Evolutionary conservation across 805 yeast genomes (phyloP), one percentile per base, ranked within the genome.

Genomic region (Schwanniomyces sp.): DNA sequence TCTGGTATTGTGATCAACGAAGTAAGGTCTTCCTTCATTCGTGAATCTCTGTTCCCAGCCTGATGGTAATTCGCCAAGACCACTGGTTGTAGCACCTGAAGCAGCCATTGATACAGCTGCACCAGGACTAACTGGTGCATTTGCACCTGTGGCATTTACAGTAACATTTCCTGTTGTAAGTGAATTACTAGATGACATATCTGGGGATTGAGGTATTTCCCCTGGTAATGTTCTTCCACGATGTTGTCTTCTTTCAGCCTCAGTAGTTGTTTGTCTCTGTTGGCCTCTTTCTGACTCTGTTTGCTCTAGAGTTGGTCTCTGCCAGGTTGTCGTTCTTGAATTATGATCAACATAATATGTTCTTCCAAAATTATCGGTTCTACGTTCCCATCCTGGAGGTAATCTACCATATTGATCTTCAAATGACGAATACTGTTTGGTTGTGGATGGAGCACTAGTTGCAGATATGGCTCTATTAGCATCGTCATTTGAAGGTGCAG

Each of bases 31-130:
- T 34, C 99, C 99, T 70, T 94, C 99, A 25, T 96, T 96, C 6
- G 99, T 94, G 60, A 88, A 87, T 54, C 99, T 79, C 73, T 92
- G 98, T 71, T 94, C 99, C 99, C 99, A 94, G 36, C 99, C 99
- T 9, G 96, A 82, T 7, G 99, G 99, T 53, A 94, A 77, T 72
- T 94, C 99, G 26, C 99, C 99, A 39, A 95, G 72, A 0, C 98
- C 98, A 25, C 96, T 88, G 4, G 97, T 90, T 2, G 98, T 92
- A 16, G 92, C 90, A 28, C 97, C 91, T 2, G 88, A 74, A 21
- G 87, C 84, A 44, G 86, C 85, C 80, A 84, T 77, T 16, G 80
- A 73, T 50, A 83, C 84, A 4, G 88, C 86, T 58, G 84, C 83
- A 4, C 85, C 83, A 3, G 86, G 84, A 24, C 83, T 82, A 25